phyloP scores from a whole-genome alignment of 768 basidiomycete species.

The Mycena venus region DNA sequence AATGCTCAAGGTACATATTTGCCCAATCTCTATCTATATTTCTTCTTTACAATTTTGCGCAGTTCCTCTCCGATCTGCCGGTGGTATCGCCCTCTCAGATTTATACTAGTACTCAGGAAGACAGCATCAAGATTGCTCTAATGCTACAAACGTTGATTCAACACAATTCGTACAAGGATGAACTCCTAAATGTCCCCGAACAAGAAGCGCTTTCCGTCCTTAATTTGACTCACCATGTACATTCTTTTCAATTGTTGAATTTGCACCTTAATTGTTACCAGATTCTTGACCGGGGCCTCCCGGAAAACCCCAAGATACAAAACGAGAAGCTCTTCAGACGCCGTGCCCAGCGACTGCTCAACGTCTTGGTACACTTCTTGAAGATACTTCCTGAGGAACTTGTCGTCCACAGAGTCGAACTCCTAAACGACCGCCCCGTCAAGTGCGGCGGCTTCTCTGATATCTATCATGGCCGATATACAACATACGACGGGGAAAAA shows the following conservation, averaged over 20 bases:
- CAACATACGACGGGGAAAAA: background rate
- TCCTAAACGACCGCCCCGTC: background rate
- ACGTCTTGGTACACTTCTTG: background rate
- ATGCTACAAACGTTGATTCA: background rate
- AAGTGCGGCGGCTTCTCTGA: background rate
- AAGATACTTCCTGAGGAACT: background rate
- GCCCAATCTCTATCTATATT: background rate
- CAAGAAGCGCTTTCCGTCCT: background rate
- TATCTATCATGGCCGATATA: background rate
- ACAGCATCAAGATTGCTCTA: background rate
- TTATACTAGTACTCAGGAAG: background rate
- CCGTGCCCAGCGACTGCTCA: too few species aligned
- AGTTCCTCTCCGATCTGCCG: conserved; percentile 1
- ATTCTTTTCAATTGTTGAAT: background rate
- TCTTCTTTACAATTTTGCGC: background rate
- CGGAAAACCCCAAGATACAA: background rate
- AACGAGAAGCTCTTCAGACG: too few species aligned
- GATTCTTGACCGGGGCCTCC: background rate
- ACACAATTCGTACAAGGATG: background rate
- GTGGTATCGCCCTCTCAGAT: background rate
- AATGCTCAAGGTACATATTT: background rate
- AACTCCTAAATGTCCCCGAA: background rate
- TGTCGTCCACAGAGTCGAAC: background rate
- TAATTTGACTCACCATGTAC: background rate
- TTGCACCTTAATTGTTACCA: background rate